Evolutionary conservation across 345 rosid genomes (phyloP), one percentile per base, ranked within the genome.

Genomic region (Lumnitzera racemosa): DNA sequence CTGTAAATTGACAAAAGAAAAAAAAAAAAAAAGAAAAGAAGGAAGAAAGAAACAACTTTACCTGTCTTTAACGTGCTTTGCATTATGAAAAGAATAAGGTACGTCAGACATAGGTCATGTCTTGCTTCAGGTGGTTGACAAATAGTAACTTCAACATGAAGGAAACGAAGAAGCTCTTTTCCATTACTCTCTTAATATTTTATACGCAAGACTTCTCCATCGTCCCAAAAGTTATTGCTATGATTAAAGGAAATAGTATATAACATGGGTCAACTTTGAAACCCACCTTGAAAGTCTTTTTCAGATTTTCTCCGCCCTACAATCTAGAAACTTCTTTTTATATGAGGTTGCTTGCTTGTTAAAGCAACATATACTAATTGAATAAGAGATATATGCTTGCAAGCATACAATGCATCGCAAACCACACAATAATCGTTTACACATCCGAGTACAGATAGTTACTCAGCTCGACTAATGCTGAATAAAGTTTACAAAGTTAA

Each of bases 261-360:
- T 27, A 15, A 54, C 43, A 2, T 1, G 36, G 62, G 86, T 78
- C 86, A 81, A 76, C 79, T 73, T 69, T 73, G 72, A 73, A 66
- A 57, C 58, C 11, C 25, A 67, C 74, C 70, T 27, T 27, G 31
- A 13, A 76, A 71, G 14, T 23, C 62, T 74, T 71, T 76, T 73
- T 67, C 72, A 69, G 65, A 53, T 27, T 27, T 74, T 71, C 53
- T 31, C 63, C 60, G 36, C 29, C 47, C 29, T 14, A 17, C 55
- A 36, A 64, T 77, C 76, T 68, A 61, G 63, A 72, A 63, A 31
- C 52, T 43, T 25, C 5, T 53, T 46, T 47, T 27, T 27, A 3
- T 3, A 25, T 63, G 47, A 25, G 14, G 48, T 36, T 47, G 0
- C 5, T 55, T 49, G 23, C 15, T 47, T 15, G 5, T 57, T 11